phyloP scores from a whole-genome alignment of 768 basidiomycete species.

The Lentinula sp. region DNA sequence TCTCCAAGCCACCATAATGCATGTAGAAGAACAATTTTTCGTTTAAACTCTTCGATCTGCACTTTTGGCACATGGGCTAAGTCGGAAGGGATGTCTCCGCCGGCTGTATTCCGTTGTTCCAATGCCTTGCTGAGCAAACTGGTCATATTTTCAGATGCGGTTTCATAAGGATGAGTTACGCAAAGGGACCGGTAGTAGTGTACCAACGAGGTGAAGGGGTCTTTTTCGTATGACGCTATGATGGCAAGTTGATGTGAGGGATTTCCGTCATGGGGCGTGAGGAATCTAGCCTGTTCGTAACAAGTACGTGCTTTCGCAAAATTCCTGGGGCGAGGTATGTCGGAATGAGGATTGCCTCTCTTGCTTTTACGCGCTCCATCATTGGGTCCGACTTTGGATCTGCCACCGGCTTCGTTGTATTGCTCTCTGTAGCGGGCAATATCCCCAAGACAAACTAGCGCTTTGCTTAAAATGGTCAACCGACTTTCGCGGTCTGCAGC shows the following conservation, averaged over 20 bases:
- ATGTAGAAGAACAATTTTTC: conserved; percentile 70
- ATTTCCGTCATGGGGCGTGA: conserved; percentile 88
- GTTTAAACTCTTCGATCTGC: conserved; percentile 62
- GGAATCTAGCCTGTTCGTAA: conserved; percentile 79
- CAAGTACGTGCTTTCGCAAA: conserved; percentile 72
- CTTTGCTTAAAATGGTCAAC: conserved; percentile 79
- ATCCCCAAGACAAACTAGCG: conserved; percentile 88
- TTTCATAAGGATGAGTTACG: conserved; percentile 79
- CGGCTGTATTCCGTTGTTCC: conserved; percentile 47
- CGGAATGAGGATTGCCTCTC: conserved; percentile 44
- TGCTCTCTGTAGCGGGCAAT: conserved; percentile 91
- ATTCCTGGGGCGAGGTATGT: conserved; percentile 52
- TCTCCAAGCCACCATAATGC: conserved; percentile 59
- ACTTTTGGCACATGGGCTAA: conserved; percentile 38
- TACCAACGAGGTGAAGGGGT: conserved; percentile 73
- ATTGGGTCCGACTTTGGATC: conserved; percentile 51
- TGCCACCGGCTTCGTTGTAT: conserved; percentile 69
- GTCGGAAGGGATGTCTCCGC: conserved; percentile 21
- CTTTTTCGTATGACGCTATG: conserved; percentile 76
- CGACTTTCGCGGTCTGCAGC: conserved; percentile 52
- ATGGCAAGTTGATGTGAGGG: conserved; percentile 96
- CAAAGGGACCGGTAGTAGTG: conserved; percentile 93
- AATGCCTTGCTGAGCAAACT: conserved; percentile 63
- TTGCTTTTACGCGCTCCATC: conserved; percentile 33
- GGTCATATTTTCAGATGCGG: conserved; percentile 80